Evolutionary conservation across 345 rosid species (phyloP).

Genomic region (Dimocarpus longan): DNA sequence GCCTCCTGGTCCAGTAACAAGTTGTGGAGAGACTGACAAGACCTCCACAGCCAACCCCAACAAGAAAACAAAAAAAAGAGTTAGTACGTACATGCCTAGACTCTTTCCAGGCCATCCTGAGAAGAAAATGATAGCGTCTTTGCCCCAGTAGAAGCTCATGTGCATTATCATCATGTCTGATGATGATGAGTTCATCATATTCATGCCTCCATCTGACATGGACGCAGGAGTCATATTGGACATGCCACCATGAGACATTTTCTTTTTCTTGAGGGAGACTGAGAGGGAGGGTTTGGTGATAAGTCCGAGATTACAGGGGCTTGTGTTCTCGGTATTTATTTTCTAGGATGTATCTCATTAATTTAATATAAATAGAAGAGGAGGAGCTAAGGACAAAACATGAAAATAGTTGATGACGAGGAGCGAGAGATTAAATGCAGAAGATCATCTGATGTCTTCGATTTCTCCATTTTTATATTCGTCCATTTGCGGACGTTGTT

Average conservation of each 20-base stretch:
- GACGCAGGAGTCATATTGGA: background rate
- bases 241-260: background rate
- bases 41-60: conserved; percentile 32
- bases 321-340: background rate
- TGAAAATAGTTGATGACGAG: background rate
- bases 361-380: background rate
- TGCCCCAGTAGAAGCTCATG: conserved; percentile 39
- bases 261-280: background rate
- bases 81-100: conserved; percentile 34
- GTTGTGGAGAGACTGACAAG: conserved; percentile 16
- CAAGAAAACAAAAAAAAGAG: conserved; percentile 35
- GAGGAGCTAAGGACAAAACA: conserved; percentile 2
- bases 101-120: conserved; percentile 37
- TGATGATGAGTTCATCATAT: background rate
- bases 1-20: background rate
- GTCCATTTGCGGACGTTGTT: background rate
- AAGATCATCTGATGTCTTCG: background rate
- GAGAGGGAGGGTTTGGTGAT: conserved; percentile 7
- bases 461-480: background rate
- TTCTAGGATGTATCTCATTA: conserved; percentile 13
- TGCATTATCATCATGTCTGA: conserved; percentile 24
- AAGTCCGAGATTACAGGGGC: background rate
- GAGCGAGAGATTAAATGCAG: background rate
- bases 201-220: conserved; percentile 17
- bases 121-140: conserved; percentile 27